Conservation (phyloP, 345 rosid species). For the Rubroshorea leprosula region DNA sequence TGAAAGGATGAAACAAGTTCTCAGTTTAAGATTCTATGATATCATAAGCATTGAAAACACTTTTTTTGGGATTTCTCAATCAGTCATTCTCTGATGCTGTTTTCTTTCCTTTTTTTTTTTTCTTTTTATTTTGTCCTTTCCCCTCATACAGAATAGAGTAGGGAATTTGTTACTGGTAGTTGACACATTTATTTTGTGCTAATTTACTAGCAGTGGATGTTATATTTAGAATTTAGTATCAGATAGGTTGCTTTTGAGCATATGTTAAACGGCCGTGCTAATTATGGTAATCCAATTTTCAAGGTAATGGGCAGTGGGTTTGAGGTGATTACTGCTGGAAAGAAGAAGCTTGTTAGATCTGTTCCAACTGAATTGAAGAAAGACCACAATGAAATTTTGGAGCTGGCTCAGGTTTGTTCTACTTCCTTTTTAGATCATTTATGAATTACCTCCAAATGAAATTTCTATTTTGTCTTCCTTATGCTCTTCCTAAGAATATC, state of each 20-base stretch:
- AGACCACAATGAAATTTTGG: conserved; percentile 89
- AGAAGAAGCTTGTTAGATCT: conserved; percentile 81
- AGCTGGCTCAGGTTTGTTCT: conserved; percentile 68
- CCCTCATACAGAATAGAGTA: background rate
- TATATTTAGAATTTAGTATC: too few species aligned
- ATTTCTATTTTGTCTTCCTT: too few species aligned
- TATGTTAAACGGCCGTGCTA: background rate
- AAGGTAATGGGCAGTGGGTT: conserved; percentile 83
- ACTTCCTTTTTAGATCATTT: background rate
- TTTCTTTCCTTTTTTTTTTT: background rate
- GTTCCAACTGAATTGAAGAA: conserved; percentile 91
- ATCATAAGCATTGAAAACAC: too few species aligned
- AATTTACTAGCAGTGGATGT: background rate
- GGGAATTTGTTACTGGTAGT: background rate
- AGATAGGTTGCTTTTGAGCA: background rate
- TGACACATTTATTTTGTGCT: background rate
- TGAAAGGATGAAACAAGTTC: too few species aligned
- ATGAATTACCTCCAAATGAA: too few species aligned
- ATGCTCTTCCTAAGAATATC: too few species aligned
- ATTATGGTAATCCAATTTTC: background rate
- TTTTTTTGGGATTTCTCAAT: background rate
- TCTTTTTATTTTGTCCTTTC: too few species aligned
- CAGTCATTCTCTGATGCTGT: background rate
- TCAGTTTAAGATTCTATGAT: too few species aligned
- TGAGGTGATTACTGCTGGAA: conserved; percentile 87